These are phyloP conservation scores for Moelleriella libera DNA, from an alignment of 2,329 filamentous ascomycete genomes.

Conservation along the genomic window DNA sequence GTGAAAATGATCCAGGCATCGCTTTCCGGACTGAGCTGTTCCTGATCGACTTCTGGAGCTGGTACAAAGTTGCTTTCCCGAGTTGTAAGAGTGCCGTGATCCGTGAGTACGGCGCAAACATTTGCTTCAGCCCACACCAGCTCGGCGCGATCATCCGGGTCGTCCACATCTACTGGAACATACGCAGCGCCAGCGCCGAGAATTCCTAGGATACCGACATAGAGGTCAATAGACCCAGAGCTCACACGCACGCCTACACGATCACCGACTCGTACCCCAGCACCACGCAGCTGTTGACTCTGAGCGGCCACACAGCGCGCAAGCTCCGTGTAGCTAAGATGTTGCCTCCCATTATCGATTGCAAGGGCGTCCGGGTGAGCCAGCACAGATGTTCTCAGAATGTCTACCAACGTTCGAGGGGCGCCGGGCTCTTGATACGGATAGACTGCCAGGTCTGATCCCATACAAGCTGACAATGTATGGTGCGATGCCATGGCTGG, in stretches of 20 bases:
- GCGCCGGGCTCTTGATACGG: background rate
- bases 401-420: slow-evolving; percentile 8
- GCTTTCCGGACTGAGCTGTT: slow-evolving; percentile 1
- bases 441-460: slow-evolving; percentile 3
- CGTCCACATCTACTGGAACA: slow-evolving; percentile 9
- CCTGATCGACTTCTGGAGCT: background rate
- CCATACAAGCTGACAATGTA: too few species aligned
- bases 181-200: slow-evolving; percentile 7
- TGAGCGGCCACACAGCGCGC: background rate
- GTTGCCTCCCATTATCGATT: slow-evolving; percentile 5
- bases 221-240: slow-evolving; percentile 7
- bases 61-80: background rate
- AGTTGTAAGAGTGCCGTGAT: slow-evolving; percentile 4
- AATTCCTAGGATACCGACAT: slow-evolving; percentile 7
- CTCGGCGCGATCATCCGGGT: slow-evolving; percentile 7
- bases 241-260: slow-evolving; percentile 6
- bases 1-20: slow-evolving; percentile 12
- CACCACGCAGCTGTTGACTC: background rate
- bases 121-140: slow-evolving; percentile 7
- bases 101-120: slow-evolving; percentile 6
- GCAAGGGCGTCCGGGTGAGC: slow-evolving; percentile 3
- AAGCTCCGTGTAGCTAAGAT: slow-evolving; percentile 4
- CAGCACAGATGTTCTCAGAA: slow-evolving; percentile 3
- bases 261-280: slow-evolving; percentile 6
- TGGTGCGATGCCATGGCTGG: background rate